These are phyloP conservation scores for Suillus americanus DNA, from an alignment of 768 basidiomycete genomes.

Conservation along the genomic window DNA sequence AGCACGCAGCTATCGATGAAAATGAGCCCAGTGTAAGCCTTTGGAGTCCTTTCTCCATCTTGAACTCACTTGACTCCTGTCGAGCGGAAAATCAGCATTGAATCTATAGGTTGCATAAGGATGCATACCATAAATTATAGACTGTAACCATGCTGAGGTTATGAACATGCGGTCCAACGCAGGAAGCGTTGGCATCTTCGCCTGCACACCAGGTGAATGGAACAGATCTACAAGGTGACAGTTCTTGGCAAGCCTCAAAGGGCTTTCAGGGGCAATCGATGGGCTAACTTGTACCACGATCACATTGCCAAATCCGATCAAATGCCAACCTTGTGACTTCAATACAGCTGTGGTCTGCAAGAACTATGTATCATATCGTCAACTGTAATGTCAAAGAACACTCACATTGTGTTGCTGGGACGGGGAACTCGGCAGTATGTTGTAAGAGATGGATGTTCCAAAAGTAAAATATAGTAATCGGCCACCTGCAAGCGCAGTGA, in stretches of 20 bases:
- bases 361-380: background rate
- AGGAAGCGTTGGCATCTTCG: background rate
- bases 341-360: background rate
- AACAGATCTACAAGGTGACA: background rate
- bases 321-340: background rate
- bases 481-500: too few relatives aligned
- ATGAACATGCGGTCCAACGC: conserved; percentile 6
- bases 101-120: background rate
- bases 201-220: background rate
- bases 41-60: background rate
- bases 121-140: conserved; percentile 7
- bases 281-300: background rate
- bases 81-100: background rate
- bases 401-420: too few relatives aligned
- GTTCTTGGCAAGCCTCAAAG: background rate
- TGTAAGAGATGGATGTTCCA: too few relatives aligned
- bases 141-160: conserved; percentile 5
- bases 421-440: too few relatives aligned
- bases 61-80: conserved; percentile 9
- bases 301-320: background rate
- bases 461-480: too few relatives aligned
- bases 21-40: background rate
- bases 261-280: background rate
- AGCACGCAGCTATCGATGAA: conserved; percentile 3
- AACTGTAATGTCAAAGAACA: background rate